These are phyloP conservation scores for Fusarium secorum DNA, from an alignment of 2,329 filamentous ascomycete genomes.

Conservation along the genomic window DNA sequence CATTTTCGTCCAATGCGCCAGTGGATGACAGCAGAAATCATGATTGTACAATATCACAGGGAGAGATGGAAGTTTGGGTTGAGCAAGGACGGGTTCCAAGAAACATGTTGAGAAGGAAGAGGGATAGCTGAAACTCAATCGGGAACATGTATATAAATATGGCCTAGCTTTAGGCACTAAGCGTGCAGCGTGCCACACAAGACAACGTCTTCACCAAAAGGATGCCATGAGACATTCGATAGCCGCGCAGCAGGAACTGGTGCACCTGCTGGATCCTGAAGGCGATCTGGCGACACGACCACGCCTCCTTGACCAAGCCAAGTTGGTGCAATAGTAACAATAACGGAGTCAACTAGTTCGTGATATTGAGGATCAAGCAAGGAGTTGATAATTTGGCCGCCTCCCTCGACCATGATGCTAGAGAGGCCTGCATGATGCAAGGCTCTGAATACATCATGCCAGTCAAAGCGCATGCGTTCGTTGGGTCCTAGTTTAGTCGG, in stretches of 20 bases:
- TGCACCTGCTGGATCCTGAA: conserved; percentile 56
- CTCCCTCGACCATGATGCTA: conserved; percentile 94
- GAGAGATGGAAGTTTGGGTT: background rate
- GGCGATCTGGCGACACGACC: conserved; percentile 74
- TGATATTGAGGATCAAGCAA: conserved; percentile 71
- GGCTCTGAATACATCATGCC: conserved; percentile 68
- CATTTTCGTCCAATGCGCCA: background rate
- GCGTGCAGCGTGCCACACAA: conserved; percentile 71
- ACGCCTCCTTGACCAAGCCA: conserved; percentile 90
- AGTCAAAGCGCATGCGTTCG: conserved; percentile 61
- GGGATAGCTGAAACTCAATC: background rate
- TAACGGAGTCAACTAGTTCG: conserved; percentile 75
- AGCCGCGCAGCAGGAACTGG: conserved; percentile 71
- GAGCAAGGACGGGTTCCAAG: background rate
- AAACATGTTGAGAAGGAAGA: background rate
- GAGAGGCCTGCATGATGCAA: conserved; percentile 67
- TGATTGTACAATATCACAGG: background rate
- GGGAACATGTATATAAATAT: conserved; percentile 26
- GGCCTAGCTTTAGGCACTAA: conserved; percentile 24
- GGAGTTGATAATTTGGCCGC: conserved; percentile 81
- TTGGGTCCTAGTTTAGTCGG: conserved; percentile 47
- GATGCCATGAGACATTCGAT: conserved; percentile 73
- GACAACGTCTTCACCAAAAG: conserved; percentile 83
- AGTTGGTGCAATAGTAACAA: conserved; percentile 88
- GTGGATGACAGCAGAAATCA: background rate